These are phyloP conservation scores for Amanita rimosa DNA, from an alignment of 768 basidiomycete species.

Conservation along the genomic window DNA sequence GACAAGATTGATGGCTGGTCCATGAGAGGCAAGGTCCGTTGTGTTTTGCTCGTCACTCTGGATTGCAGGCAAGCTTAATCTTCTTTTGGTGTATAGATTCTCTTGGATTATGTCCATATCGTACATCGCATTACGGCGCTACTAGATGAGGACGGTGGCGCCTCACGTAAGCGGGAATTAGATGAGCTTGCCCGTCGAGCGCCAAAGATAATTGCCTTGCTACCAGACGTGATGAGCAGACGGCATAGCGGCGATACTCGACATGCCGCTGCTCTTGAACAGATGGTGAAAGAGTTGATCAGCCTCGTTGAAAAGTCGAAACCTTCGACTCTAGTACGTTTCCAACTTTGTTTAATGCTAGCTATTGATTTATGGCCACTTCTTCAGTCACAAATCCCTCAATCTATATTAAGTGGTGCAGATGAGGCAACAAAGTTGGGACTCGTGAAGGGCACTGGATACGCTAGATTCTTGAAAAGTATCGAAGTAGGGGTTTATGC, in stretches of 20 bases:
- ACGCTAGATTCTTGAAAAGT: constrained; percentile 53
- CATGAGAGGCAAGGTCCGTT: constrained; percentile 65
- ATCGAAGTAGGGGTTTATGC: constrained; percentile 20
- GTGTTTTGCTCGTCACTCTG: constrained; percentile 8
- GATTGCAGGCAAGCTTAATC: not conserved
- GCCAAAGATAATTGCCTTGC: constrained; percentile 52
- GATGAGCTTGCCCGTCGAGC: constrained; percentile 49
- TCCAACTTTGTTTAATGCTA: not conserved
- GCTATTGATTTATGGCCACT: not conserved
- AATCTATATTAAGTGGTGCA: constrained; percentile 22
- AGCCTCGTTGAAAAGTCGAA: constrained; percentile 45
- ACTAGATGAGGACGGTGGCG: constrained; percentile 34
- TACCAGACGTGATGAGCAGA: constrained; percentile 52
- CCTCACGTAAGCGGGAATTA: constrained; percentile 36
- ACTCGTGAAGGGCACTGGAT: constrained; percentile 54
- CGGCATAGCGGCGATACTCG: constrained; percentile 44
- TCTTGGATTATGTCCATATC: constrained; percentile 61
- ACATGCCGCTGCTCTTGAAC: constrained; percentile 59
- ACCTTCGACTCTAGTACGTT: constrained; percentile 50
- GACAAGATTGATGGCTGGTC: constrained; percentile 64
- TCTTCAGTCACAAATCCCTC: constrained; percentile 16
- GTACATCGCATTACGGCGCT: constrained; percentile 51
- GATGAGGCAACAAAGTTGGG: constrained; percentile 49
- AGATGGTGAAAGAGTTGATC: constrained; percentile 61
- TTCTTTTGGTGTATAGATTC: constrained; percentile 28